A percentile compares a stretch with the other conserved stretches of the same genome.
Conservation (phyloP, 176 grass and related monocot genomes). For the Triticum aestivum region IWGSC_CS_RefSeq_v2.1 NC_057811.1:79171979-79172478, state of each 20-base stretch:
- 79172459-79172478: not conserved
- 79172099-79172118: not conserved
- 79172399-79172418: not conserved
- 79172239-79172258: slow-evolving; percentile 21
- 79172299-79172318: not conserved
- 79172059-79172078: slow-evolving; percentile 34
- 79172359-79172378: not conserved
- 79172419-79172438: not conserved
- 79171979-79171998: slow-evolving; percentile 48
- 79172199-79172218: not conserved
- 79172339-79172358: not conserved
- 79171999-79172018: slow-evolving; percentile 28
- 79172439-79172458: not conserved
- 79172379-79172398: not conserved
- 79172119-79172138: not conserved
- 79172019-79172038: slow-evolving; percentile 68
- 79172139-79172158: slow-evolving; percentile 69
- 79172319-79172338: slow-evolving; percentile 56
- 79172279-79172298: slow-evolving; percentile 41
- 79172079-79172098: not conserved
- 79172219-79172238: not conserved
- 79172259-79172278: slow-evolving; percentile 41
- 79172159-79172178: slow-evolving; percentile 35
- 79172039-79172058: slow-evolving; percentile 75
- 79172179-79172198: slow-evolving; percentile 53